Percentiles rank a stretch among this genome's conserved stretches.
Evolutionary conservation across 495 filamentous ascomycete genomes (phyloP).

Genomic region (Tuber umbilicatum): DNA sequence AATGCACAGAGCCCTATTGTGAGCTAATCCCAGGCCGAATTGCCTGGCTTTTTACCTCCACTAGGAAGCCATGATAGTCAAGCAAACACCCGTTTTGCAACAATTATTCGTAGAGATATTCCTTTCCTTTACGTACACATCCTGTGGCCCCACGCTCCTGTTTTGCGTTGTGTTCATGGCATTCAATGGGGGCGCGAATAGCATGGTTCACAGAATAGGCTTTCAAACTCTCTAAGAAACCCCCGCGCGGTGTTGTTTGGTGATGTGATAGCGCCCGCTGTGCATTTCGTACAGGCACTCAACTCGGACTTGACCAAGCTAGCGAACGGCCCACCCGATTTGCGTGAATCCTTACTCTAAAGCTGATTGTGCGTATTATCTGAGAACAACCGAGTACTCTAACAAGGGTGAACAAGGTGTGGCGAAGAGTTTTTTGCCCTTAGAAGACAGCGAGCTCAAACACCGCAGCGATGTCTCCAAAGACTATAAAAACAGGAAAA

Average conservation of each 20-base stretch:
- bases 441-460: too few relatives aligned
- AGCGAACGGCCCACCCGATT: slow-evolving; percentile 29
- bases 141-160: slow-evolving; percentile 7
- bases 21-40: not conserved
- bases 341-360: slow-evolving; percentile 31
- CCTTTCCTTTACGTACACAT: slow-evolving; percentile 13
- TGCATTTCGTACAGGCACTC: not conserved
- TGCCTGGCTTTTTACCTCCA: not conserved
- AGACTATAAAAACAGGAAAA: not conserved
- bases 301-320: slow-evolving; percentile 18
- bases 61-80: not conserved
- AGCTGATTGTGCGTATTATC: slow-evolving; percentile 15
- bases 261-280: not conserved
- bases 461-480: too few relatives aligned
- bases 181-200: slow-evolving; percentile 5
- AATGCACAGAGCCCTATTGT: slow-evolving; percentile 12
- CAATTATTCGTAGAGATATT: slow-evolving; percentile 2
- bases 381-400: too few relatives aligned
- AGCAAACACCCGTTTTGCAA: not conserved
- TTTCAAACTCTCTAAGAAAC: slow-evolving; percentile 11
- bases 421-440: too few relatives aligned
- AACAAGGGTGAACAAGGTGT: too few relatives aligned
- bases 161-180: slow-evolving; percentile 11
- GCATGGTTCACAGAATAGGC: slow-evolving; percentile 11
- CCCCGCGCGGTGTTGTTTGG: not conserved